These are phyloP conservation scores for Phytopythium helicoides DNA, from an alignment of 352 stramenopile species.

Conservation along the genomic window DNA sequence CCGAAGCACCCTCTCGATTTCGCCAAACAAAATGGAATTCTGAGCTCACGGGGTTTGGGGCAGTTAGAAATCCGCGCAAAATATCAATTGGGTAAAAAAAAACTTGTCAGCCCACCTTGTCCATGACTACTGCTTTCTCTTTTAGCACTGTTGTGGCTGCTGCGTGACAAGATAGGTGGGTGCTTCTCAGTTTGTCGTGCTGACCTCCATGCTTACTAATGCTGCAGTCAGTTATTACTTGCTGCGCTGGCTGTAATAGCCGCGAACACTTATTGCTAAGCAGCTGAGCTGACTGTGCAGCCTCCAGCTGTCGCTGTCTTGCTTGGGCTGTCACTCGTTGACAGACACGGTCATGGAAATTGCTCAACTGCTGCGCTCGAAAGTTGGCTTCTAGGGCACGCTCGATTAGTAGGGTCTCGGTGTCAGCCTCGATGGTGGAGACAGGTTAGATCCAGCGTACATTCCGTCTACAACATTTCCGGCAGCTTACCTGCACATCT, in stretches of 20 bases:
- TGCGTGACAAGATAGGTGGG: no score
- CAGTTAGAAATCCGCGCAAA: background rate
- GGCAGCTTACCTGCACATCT: background rate
- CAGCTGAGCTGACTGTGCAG: slow-evolving; percentile 18
- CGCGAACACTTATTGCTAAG: slow-evolving; percentile 12
- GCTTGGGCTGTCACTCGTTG: slow-evolving; percentile 45
- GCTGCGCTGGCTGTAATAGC: background rate
- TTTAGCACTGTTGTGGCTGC: background rate
- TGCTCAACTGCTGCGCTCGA: slow-evolving; percentile 42
- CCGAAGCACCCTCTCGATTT: slow-evolving; percentile 43
- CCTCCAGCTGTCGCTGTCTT: slow-evolving; percentile 29
- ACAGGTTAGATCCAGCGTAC: no score
- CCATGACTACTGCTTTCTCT: slow-evolving; percentile 1
- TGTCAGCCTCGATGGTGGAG: slow-evolving; percentile 25
- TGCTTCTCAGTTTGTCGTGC: background rate
- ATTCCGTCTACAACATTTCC: no score
- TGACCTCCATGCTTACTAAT: background rate
- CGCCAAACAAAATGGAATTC: slow-evolving; percentile 23
- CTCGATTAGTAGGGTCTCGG: slow-evolving; percentile 30
- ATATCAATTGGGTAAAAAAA: background rate
- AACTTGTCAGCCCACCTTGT: background rate
- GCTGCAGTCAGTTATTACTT: background rate
- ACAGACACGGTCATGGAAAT: slow-evolving; percentile 66
- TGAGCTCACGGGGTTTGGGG: background rate
- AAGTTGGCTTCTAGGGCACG: slow-evolving; percentile 25